A percentile compares a stretch with the other conserved stretches of the same genome.
phyloP scores from a whole-genome alignment of 2,329 filamentous ascomycete species.

The Geosmithia morbida region DNA sequence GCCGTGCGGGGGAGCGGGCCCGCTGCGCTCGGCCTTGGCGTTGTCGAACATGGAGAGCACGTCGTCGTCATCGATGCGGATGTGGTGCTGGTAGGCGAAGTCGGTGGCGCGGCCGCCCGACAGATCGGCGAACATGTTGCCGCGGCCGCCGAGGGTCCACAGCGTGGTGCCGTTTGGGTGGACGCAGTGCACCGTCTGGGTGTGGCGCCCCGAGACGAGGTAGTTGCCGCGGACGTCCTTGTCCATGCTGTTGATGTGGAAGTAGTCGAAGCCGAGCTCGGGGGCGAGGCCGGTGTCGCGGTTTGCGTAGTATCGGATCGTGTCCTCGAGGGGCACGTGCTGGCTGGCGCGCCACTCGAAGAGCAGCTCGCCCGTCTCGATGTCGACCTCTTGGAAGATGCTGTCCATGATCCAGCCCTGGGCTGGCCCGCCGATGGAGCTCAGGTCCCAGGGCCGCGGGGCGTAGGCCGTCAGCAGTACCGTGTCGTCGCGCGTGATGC shows the following conservation, averaged over 20 bases:
- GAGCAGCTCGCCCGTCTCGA: conserved; percentile 30
- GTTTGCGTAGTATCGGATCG: conserved; percentile 8
- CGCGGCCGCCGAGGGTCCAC: conserved; percentile 37
- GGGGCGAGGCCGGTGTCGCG: conserved; percentile 3
- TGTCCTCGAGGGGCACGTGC: conserved; percentile 10
- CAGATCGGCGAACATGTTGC: conserved; percentile 20
- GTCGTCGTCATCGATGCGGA: conserved; percentile 37
- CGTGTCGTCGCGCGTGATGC: conserved; percentile 21
- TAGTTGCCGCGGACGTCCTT: conserved; percentile 35
- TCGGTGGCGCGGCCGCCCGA: conserved; percentile 17
- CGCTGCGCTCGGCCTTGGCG: conserved; percentile 3
- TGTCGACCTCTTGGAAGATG: conserved; percentile 29
- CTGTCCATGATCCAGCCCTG: conserved; percentile 16
- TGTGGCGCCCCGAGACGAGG: conserved; percentile 36
- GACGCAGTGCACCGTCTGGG: conserved; percentile 29
- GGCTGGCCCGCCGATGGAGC: background rate
- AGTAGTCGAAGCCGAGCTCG: conserved; percentile 33
- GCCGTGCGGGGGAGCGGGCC: conserved; percentile 11
- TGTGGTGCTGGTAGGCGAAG: conserved; percentile 23
- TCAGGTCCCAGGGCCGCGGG: conserved; percentile 6
- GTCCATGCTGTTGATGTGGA: conserved; percentile 42
- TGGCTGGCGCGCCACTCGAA: conserved; percentile 28
- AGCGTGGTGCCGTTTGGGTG: conserved; percentile 29
- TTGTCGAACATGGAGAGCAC: conserved; percentile 28
- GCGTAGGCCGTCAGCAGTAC: conserved; percentile 24